Evolutionary conservation across 176 grass and related monocot genomes (phyloP), one percentile per base, ranked within the genome.

Genomic region (Coix lacrymajobi): DNA sequence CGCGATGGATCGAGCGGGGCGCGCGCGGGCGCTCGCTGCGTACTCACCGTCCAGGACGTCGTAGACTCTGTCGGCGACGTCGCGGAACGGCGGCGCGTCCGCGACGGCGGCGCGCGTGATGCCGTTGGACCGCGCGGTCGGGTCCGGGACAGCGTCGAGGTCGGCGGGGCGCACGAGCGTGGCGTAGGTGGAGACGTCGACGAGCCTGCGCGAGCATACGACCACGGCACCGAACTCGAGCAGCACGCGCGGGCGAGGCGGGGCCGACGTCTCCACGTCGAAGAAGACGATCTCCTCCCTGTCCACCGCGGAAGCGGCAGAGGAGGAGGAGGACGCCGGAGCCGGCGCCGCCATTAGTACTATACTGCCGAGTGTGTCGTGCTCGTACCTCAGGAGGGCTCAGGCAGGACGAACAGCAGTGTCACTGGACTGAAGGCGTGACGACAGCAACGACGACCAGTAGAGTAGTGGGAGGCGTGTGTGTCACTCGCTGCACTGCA

Each of bases 161-260:
- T 98, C 81, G 40, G 71, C 32, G 10, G 90, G 95, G 3, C 89
- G 91, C n/a, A 98, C 90, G 16, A 98, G 87, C 77, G 88, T 98
- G 86, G 88, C 79, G 61, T 83, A 98, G 80, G n/a, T 73, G 30
- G 56, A 74, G 24, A 95, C 69, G 71, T 95, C 92, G 61, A 93
- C 90, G 66, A 98, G 86, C 60, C 82, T 39, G 43, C 82, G 84
- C 31, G 88, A 79, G 86, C 90, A 97, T 1, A 97, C 84, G 26
- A 98, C 70, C 56, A 97, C 84, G 20, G 84, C 90, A 2, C 92
- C 95, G 75, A 98, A 94, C 83, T 98, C 92, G 49, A 98, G 92
- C 33, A 98, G 79, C n/a, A 81, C 77, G 49, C 81, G 77, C 70
- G 80, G 51, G 49, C 81, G 77, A 65, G 80, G 51, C 77, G 86